Conservation (phyloP, 208 protist genomes). For the Endotrypanum monterogeii region DNA sequence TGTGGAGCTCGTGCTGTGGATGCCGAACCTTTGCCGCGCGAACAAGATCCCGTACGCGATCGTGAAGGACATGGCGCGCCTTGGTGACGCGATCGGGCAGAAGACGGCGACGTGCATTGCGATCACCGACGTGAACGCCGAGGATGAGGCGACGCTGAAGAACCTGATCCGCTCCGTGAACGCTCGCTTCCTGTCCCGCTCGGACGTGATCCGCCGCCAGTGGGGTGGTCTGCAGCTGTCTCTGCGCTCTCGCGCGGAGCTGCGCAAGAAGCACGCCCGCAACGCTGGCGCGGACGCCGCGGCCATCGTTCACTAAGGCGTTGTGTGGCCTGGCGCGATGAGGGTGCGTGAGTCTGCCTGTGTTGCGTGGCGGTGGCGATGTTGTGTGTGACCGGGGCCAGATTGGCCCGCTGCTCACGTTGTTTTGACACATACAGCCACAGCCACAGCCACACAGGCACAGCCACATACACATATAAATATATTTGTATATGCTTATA, state of each 20-base stretch:
- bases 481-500: no score
- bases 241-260: constrained; percentile 76
- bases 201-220: constrained; percentile 85
- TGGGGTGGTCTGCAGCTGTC: constrained; percentile 95
- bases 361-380: no score
- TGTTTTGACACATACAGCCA: no score
- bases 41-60: constrained; percentile 99
- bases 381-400: no score
- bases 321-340: constrained; percentile 5
- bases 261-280: constrained; percentile 84
- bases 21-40: constrained; percentile 99
- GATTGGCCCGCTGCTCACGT: no score
- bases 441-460: no score
- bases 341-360: not conserved
- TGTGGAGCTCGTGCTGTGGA: constrained; percentile 99
- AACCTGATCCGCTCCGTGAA: constrained; percentile 93
- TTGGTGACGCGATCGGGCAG: constrained; percentile 97
- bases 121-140: constrained; percentile 94
- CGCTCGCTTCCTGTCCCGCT: constrained; percentile 94
- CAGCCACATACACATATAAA: no score
- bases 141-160: constrained; percentile 93
- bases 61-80: constrained; percentile 98
- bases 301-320: constrained; percentile 36
- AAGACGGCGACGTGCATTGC: constrained; percentile 97
- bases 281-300: constrained; percentile 68